Evolutionary conservation across 2,329 filamentous ascomycete species (phyloP).

Genomic region (Botryosphaeria dothidea): DNA sequence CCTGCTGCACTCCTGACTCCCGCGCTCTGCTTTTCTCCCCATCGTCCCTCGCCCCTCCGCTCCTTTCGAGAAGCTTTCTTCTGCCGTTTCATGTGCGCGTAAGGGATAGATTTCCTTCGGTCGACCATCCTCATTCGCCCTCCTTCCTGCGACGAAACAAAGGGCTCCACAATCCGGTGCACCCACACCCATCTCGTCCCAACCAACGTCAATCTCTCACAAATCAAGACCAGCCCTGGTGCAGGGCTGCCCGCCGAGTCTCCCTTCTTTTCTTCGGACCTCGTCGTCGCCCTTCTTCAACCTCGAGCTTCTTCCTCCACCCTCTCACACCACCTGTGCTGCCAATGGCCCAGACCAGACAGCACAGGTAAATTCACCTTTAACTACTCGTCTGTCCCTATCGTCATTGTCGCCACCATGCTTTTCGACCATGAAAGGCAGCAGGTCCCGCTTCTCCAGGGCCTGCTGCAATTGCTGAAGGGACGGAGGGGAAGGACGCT

Average conservation of each 20-base stretch:
- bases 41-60: not conserved
- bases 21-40: not conserved
- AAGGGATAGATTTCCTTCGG: constrained; percentile 1
- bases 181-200: not conserved
- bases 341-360: not conserved
- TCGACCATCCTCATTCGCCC: constrained; percentile 7
- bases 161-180: not conserved
- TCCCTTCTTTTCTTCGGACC: not conserved
- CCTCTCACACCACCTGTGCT: not conserved
- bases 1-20: not conserved
- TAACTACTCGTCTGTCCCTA: no score
- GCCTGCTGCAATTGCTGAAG: constrained; percentile 6
- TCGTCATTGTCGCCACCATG: not conserved
- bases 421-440: constrained; percentile 6
- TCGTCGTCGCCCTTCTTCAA: not conserved
- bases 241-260: not conserved
- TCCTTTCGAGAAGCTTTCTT: not conserved
- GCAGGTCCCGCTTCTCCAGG: not conserved
- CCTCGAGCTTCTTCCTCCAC: not conserved
- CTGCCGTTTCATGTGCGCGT: not conserved
- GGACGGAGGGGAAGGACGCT: constrained; percentile 3
- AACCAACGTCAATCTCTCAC: not conserved
- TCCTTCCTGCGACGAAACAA: constrained; percentile 9
- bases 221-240: not conserved
- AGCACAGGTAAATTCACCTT: not conserved